Base-by-base conservation (phyloP, 2,329 filamentous ascomycete genomes). In the Claviceps sp. region DNA sequence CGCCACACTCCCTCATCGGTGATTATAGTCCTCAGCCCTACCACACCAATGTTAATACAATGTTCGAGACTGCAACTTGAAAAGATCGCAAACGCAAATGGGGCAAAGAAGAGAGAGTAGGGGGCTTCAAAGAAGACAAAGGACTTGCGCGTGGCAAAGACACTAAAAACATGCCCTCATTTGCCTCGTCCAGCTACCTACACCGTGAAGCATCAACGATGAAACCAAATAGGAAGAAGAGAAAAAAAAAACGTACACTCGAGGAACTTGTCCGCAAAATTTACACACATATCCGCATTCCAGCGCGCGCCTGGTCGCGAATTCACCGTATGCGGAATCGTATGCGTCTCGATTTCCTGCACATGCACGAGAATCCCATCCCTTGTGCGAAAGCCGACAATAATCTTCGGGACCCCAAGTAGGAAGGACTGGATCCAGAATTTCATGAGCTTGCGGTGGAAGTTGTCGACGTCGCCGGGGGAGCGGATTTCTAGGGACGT, bases 371-470 rank as follows among this genome's bases (percentile, higher is more conserved):
- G 72, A 50, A 87, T 77, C 7, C 93, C 91, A 51, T 83, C 67
- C 17, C 67, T 79, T 37, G 79, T 83, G 47, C 93, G 82, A 65
- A 93, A 96, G 1, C 93, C 93, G 34, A 98, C 86, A 45, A 96
- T 81, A 57, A 98, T 88, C 58, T 84, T 93, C 0, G 89, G 88
- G 1, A 97, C 90, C 42, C 91, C 91, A 2, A 98, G 82, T 2
- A 98, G 75, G 63, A 95, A 98, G 0, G 87, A 95, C 66, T 97
- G 93, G 14, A 91, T 88, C 93, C 93, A 98, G 69, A 91, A 95
- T 62, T 94, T 94, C 68, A 95, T 79, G 51, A 97, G 76, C 65
- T 97, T 97, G 47, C 86, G 80, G 67, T 96, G 87, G 64, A 91
- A 95, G 56, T 82, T 85, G 20, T 83, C 68, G 62, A 81, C 75